Conservation (phyloP, 768 basidiomycete genomes). For the Pleurotus djamor region DNA sequence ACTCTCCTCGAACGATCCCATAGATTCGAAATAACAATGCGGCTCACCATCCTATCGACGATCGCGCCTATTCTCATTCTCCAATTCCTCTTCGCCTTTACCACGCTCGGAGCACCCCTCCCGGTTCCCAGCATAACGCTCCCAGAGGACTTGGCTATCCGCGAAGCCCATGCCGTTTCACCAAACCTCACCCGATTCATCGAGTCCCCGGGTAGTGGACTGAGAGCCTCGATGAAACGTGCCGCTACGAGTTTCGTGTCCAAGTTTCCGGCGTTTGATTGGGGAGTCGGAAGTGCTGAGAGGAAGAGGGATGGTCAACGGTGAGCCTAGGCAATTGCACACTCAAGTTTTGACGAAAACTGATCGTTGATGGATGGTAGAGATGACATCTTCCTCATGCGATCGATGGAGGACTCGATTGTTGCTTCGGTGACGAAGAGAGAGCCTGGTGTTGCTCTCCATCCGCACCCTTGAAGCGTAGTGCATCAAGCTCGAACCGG, state of each 20-base stretch:
- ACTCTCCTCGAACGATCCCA: not conserved
- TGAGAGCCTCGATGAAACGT: not conserved
- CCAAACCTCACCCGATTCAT: not conserved
- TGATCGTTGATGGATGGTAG: not conserved
- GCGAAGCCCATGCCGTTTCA: not conserved
- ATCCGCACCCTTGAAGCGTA: not conserved
- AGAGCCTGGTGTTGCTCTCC: not conserved
- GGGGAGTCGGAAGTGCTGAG: not conserved
- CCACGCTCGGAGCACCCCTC: not conserved
- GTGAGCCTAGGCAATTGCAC: not conserved
- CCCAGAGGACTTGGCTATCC: not conserved
- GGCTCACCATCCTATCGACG: not conserved
- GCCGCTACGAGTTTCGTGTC: not conserved
- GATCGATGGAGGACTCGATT: constrained; percentile 3
- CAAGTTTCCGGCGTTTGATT: not conserved
- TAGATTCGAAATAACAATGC: not conserved
- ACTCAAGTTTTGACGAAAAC: not conserved
- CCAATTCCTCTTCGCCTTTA: not conserved
- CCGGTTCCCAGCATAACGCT: not conserved
- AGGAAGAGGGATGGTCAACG: not conserved
- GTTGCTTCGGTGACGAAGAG: not conserved
- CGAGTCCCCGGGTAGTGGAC: not conserved
- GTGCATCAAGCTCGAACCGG: no score
- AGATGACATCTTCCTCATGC: constrained; percentile 1
- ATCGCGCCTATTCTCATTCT: not conserved